Evolutionary conservation across 371 early-diverging fungal species (phyloP).

Genomic region (Actinomortierella wolfii): DNA sequence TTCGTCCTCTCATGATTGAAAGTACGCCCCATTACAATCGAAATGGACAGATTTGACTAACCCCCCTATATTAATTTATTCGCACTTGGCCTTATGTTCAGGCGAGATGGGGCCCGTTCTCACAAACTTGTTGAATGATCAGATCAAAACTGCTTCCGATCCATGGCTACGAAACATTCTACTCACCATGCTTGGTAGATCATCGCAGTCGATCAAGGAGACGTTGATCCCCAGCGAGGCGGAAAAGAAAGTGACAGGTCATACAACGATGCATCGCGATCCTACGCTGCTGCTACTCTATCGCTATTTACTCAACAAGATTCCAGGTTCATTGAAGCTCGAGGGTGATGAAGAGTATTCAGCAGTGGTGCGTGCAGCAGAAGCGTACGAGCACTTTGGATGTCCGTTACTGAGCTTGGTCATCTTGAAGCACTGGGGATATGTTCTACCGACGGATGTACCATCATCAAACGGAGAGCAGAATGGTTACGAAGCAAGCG

Average conservation of each 20-base stretch:
- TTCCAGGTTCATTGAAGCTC: conserved; percentile 13
- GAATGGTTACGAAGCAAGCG: no score
- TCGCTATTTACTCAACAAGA: conserved; percentile 60
- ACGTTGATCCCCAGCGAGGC: conserved; percentile 57
- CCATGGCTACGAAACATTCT: conserved; percentile 78
- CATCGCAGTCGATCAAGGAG: conserved; percentile 68
- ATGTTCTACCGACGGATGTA: conserved; percentile 29
- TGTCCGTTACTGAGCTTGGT: conserved; percentile 75
- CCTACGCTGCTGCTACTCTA: conserved; percentile 83
- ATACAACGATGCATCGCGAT: conserved; percentile 55
- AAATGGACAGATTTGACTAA: not conserved
- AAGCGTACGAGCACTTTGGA: conserved; percentile 77
- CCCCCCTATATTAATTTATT: not conserved
- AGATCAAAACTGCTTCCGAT: conserved; percentile 59
- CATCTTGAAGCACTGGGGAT: conserved; percentile 53
- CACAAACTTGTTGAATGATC: conserved; percentile 43
- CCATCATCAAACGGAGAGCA: not conserved
- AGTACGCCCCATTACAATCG: not conserved
- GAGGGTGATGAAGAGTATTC: conserved; percentile 58
- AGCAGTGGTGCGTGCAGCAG: conserved; percentile 62
- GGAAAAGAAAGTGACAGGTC: conserved; percentile 16
- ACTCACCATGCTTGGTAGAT: conserved; percentile 66
- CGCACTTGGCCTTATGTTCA: not conserved
- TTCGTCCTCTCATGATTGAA: not conserved
- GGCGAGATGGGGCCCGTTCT: conserved; percentile 54